These are phyloP conservation scores for Piloderma croceum DNA, from an alignment of 768 basidiomycete species.

Conservation along the genomic window DNA sequence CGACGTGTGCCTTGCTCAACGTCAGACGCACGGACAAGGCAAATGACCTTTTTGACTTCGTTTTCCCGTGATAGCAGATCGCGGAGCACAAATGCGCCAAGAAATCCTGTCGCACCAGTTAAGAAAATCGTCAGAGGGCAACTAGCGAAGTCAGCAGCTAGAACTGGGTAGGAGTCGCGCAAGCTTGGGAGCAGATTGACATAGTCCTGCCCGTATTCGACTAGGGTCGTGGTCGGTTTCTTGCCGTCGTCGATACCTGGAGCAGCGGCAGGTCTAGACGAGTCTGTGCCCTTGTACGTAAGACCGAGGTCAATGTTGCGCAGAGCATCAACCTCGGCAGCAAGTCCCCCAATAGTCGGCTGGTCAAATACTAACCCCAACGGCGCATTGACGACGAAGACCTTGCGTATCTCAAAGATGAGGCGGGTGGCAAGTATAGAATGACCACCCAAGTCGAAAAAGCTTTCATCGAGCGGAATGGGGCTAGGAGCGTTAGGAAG, in stretches of 20 bases:
- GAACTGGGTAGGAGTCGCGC: constrained; percentile 52
- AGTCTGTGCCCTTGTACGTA: constrained; percentile 25
- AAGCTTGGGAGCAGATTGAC: constrained; percentile 55
- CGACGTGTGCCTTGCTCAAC: constrained; percentile 59
- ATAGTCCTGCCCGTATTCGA: constrained; percentile 79
- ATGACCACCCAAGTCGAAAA: constrained; percentile 98
- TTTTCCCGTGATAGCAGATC: constrained; percentile 60
- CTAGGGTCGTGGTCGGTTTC: constrained; percentile 23
- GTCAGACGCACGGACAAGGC: constrained; percentile 77
- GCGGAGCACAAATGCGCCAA: constrained; percentile 86
- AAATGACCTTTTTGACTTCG: constrained; percentile 79
- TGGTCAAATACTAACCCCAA: constrained; percentile 87
- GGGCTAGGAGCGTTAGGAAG: constrained; percentile 73
- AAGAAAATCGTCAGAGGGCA: constrained; percentile 77
- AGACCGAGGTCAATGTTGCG: constrained; percentile 80
- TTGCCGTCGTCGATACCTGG: constrained; percentile 11
- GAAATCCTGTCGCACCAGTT: constrained; percentile 95
- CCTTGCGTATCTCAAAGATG: constrained; percentile 93
- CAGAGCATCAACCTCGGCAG: constrained; percentile 67
- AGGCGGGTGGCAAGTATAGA: constrained; percentile 96
- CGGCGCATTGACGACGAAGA: constrained; percentile 86
- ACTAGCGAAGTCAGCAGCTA: constrained; percentile 49
- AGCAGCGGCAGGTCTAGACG: constrained; percentile 14
- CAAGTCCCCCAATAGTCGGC: constrained; percentile 79
- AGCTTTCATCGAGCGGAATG: constrained; percentile 86